phyloP scores from a whole-genome alignment of 495 filamentous ascomycete species.

The Friedmanniomyces simplex region DNA sequence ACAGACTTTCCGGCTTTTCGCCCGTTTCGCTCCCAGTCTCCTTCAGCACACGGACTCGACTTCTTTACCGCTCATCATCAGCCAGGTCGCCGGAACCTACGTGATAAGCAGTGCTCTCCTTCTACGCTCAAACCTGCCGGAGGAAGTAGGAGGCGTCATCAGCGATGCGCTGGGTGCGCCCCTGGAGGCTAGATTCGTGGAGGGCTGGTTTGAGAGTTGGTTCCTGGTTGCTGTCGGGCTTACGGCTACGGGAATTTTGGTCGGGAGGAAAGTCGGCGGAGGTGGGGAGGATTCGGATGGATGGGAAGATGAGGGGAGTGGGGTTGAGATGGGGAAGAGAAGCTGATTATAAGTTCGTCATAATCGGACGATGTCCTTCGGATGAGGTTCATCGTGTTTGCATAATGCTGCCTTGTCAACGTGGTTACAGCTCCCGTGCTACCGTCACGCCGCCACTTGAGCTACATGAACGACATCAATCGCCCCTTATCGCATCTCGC shows the following conservation, averaged over 20 bases:
- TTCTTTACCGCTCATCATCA: conserved; percentile 60
- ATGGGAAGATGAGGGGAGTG: conserved; percentile 53
- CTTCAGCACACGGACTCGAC: conserved; percentile 45
- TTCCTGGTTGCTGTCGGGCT: conserved; percentile 53
- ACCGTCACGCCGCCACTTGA: too few species aligned
- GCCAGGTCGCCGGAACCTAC: conserved; percentile 68
- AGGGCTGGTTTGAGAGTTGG: conserved; percentile 79
- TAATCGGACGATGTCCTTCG: too few species aligned
- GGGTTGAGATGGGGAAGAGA: conserved; percentile 53
- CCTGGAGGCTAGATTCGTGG: conserved; percentile 60
- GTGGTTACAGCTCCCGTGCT: too few species aligned
- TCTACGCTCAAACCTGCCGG: conserved; percentile 60
- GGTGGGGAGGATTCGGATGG: conserved; percentile 40
- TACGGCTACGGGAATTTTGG: conserved; percentile 57
- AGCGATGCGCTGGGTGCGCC: conserved; percentile 59
- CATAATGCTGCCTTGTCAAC: too few species aligned
- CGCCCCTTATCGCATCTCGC: too few species aligned
- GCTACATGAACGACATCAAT: too few species aligned
- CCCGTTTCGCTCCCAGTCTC: conserved; percentile 56
- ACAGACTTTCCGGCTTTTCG: conserved; percentile 65
- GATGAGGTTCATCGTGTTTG: too few species aligned
- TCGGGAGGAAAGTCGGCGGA: conserved; percentile 50
- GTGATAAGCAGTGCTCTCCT: conserved; percentile 66
- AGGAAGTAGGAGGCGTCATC: conserved; percentile 58
- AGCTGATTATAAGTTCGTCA: conserved; percentile 17